phyloP scores from a whole-genome alignment of 1,139 yeast genomes.

The Pichia sp. region DNA sequence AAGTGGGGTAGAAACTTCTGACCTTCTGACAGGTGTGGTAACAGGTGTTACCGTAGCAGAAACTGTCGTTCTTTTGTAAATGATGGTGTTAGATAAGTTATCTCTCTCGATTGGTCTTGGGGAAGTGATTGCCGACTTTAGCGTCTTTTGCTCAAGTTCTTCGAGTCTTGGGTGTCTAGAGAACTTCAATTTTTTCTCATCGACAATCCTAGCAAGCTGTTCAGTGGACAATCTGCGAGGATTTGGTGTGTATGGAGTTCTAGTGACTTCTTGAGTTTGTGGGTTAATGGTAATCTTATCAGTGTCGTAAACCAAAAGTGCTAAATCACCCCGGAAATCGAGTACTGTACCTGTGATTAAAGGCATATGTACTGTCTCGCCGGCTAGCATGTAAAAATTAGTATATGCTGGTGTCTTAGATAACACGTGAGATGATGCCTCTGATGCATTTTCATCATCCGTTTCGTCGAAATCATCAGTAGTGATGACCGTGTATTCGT shows the following conservation, averaged over 20 bases:
- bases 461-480: slow-evolving; percentile 5
- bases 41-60: too few relatives aligned
- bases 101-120: slow-evolving; percentile 13
- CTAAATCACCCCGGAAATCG: slow-evolving; percentile 55
- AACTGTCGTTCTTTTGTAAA: slow-evolving; percentile 13
- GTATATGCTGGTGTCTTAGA: slow-evolving; percentile 38
- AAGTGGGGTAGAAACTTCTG: too few relatives aligned
- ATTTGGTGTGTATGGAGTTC: neutral
- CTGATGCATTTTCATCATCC: slow-evolving; percentile 17
- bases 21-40: slow-evolving; percentile 2
- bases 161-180: slow-evolving; percentile 9
- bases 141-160: slow-evolving; percentile 6
- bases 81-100: slow-evolving; percentile 9
- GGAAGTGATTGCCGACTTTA: too few relatives aligned
- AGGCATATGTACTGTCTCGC: slow-evolving; percentile 50
- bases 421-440: slow-evolving; percentile 30
- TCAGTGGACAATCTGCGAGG: slow-evolving; percentile 6
- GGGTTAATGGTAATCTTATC: neutral
- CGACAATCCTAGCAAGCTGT: slow-evolving; percentile 6
- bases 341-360: slow-evolving; percentile 49
- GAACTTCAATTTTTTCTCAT: slow-evolving; percentile 9
- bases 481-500: slow-evolving; percentile 29
- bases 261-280: neutral
- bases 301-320: slow-evolving; percentile 31
- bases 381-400: slow-evolving; percentile 48